Evolutionary conservation across 192 early-diverging fungal species (phyloP).

Genomic region (Coemansia sp.): DNA sequence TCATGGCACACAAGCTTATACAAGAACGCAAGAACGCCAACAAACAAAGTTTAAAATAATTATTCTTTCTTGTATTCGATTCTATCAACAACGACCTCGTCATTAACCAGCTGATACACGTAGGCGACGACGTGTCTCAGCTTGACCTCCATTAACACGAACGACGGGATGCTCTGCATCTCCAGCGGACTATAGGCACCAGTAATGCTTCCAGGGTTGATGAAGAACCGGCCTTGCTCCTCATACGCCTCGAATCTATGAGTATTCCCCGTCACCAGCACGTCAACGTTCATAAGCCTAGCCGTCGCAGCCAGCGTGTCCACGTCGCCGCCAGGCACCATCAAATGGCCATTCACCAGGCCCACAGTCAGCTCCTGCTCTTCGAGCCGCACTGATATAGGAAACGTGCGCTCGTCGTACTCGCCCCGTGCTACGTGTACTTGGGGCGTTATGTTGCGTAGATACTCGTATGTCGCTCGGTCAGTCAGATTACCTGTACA

Average conservation of each 20-base stretch:
- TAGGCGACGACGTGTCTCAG: constrained; percentile 75
- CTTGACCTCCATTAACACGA: constrained; percentile 95
- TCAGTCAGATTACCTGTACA: constrained; percentile 89
- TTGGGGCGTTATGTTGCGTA: constrained; percentile 78
- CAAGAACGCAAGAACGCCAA: constrained; percentile 22
- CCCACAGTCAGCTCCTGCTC: constrained; percentile 69
- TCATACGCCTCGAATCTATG: constrained; percentile 93
- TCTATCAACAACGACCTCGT: constrained; percentile 92
- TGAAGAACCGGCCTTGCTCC: constrained; percentile 86
- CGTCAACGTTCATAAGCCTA: constrained; percentile 89
- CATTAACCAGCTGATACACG: constrained; percentile 90
- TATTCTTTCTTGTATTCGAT: constrained; percentile 77
- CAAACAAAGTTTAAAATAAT: not conserved
- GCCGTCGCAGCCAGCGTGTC: constrained; percentile 76
- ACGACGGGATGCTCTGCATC: constrained; percentile 70
- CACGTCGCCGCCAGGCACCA: constrained; percentile 63
- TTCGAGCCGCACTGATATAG: constrained; percentile 66
- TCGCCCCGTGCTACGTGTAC: constrained; percentile 81
- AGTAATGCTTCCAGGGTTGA: constrained; percentile 96
- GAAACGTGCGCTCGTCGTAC: constrained; percentile 69
- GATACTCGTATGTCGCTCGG: constrained; percentile 83
- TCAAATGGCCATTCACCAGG: constrained; percentile 84
- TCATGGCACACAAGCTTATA: constrained; percentile 84
- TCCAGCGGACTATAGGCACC: constrained; percentile 70
- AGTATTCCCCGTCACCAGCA: constrained; percentile 85